phyloP scores from a whole-genome alignment of 305 asterid species.

The Fraxinus latifolia region DNA sequence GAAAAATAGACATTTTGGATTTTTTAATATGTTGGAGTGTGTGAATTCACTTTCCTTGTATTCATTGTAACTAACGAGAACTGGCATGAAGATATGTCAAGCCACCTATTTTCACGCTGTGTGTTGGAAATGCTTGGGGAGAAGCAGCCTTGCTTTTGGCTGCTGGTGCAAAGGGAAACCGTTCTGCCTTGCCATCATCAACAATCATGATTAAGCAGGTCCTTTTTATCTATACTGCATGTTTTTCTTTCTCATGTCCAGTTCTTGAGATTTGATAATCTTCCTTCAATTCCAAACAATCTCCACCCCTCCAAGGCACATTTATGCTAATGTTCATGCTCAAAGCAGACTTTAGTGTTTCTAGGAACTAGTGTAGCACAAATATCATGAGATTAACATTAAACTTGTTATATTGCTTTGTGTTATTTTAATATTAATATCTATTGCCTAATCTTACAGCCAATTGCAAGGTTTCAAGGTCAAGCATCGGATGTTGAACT shows the following conservation, averaged over 20 bases:
- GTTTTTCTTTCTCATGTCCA: neutral
- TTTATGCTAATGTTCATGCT: neutral
- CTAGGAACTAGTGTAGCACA: neutral
- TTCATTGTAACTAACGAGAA: slow-evolving; percentile 17
- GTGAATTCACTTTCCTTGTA: slow-evolving; percentile 1
- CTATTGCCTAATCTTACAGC: slow-evolving; percentile 46
- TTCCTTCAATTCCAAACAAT: slow-evolving; percentile 24
- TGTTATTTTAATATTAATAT: slow-evolving; percentile 10
- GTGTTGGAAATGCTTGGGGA: slow-evolving; percentile 99
- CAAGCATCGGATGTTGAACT: slow-evolving; percentile 92
- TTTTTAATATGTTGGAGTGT: neutral
- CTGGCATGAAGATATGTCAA: slow-evolving; percentile 57
- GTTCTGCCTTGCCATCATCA: slow-evolving; percentile 91
- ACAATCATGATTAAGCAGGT: slow-evolving; percentile 98
- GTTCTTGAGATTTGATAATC: slow-evolving; percentile 2
- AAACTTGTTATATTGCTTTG: neutral
- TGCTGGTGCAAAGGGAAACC: slow-evolving; percentile 93
- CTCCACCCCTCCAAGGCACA: neutral
- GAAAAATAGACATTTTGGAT: neutral
- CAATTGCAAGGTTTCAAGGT: slow-evolving; percentile 84
- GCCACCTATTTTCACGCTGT: slow-evolving; percentile 83
- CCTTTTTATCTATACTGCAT: slow-evolving; percentile 19
- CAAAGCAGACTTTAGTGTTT: slow-evolving; percentile 3
- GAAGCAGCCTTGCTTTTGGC: slow-evolving; percentile 97
- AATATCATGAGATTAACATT: neutral